Percentiles rank a stretch among this genome's conserved stretches.
phyloP scores from a whole-genome alignment of 345 rosid species.

The Camelina sativa region DNA sequence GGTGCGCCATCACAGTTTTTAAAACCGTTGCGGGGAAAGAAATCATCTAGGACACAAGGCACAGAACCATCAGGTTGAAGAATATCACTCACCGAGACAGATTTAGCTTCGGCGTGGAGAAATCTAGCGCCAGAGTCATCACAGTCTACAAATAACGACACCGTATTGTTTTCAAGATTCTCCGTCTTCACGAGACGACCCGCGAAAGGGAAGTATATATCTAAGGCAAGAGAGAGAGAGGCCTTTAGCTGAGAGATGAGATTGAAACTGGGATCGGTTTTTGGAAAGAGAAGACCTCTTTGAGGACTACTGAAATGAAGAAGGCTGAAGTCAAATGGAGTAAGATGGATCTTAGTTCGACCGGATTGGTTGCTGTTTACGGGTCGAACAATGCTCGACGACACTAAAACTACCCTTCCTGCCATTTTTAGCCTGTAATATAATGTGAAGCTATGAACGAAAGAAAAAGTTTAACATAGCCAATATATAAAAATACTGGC shows the following conservation, averaged over 20 bases:
- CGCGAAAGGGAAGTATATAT: constrained; percentile 32
- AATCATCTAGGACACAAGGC: constrained; percentile 6
- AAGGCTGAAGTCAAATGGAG: constrained; percentile 35
- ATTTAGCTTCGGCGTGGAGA: constrained; percentile 44
- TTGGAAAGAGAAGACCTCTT: constrained; percentile 39
- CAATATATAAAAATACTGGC: background rate
- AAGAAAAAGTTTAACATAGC: background rate
- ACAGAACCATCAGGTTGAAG: constrained; percentile 41
- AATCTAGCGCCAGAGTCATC: constrained; percentile 31
- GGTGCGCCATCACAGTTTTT: constrained; percentile 29
- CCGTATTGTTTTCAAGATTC: too few relatives aligned
- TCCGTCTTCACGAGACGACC: background rate
- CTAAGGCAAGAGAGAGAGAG: constrained; percentile 30
- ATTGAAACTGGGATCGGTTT: background rate
- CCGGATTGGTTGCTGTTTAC: background rate
- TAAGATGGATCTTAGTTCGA: constrained; percentile 31
- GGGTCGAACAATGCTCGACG: constrained; percentile 32
- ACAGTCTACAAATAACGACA: too few relatives aligned
- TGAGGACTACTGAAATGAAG: constrained; percentile 16
- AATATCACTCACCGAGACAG: constrained; percentile 41
- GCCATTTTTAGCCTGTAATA: background rate
- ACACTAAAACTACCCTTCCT: constrained; percentile 2
- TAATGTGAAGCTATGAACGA: background rate
- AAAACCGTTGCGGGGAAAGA: constrained; percentile 46
- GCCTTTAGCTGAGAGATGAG: constrained; percentile 2